Percentiles rank a stretch among this genome's conserved stretches.
These are phyloP conservation scores for Cercospora sesami DNA, from an alignment of 2,329 filamentous ascomycete genomes.

Conservation along the genomic window DNA sequence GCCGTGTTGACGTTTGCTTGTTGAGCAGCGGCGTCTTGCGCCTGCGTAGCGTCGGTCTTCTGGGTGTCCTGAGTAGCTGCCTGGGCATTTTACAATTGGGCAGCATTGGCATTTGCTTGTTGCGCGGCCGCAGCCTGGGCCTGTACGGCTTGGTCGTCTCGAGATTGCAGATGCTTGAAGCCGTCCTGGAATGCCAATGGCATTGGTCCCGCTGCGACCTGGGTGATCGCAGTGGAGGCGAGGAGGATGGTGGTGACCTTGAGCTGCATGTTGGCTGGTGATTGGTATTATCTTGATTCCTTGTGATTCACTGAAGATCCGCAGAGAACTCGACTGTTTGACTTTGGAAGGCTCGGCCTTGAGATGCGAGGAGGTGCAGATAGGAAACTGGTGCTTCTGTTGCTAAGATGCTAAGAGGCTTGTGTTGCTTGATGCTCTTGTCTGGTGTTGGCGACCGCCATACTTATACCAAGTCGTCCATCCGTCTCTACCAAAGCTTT, in stretches of 20 bases:
- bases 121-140: background rate
- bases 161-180: background rate
- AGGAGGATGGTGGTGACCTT: background rate
- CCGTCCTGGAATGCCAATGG: background rate
- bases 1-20: background rate
- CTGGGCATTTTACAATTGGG: background rate
- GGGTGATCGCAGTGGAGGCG: background rate
- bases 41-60: background rate
- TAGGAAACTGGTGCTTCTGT: conserved; percentile 1
- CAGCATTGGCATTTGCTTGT: background rate
- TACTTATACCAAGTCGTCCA: background rate
- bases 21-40: background rate
- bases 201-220: background rate
- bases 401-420: conserved; percentile 2
- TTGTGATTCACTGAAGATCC: background rate
- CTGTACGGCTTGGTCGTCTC: background rate
- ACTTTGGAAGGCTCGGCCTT: background rate
- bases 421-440: conserved; percentile 9
- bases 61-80: background rate
- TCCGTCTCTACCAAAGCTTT: background rate
- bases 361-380: background rate
- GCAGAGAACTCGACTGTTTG: background rate
- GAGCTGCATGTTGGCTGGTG: background rate
- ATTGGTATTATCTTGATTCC: background rate
- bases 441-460: background rate